Percentiles rank a stretch among this genome's conserved stretches.
phyloP scores from a whole-genome alignment of 192 early-diverging fungal species.

The Entophlyctis helioformis region DNA sequence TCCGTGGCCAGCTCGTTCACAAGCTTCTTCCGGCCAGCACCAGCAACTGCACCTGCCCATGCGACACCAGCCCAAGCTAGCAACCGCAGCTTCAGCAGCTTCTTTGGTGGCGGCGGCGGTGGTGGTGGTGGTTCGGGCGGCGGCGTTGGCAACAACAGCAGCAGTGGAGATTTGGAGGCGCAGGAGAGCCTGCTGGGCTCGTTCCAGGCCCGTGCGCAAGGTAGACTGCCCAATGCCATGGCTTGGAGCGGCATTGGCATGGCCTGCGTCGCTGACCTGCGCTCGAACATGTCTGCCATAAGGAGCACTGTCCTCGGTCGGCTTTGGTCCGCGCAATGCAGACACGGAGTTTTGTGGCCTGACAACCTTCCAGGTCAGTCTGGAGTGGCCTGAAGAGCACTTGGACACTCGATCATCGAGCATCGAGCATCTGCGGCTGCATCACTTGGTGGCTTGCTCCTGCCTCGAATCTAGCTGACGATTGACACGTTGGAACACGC shows the following conservation, averaged over 20 bases:
- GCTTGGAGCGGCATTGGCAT: neutral
- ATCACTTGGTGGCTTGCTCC: no score
- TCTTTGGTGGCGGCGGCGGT: neutral
- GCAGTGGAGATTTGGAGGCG: slow-evolving; percentile 10
- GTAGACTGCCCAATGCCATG: neutral
- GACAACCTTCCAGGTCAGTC: slow-evolving; percentile 22
- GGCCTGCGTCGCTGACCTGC: no score
- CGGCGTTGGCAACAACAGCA: neutral
- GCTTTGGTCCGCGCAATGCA: slow-evolving; percentile 9
- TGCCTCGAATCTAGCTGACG: no score
- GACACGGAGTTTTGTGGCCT: slow-evolving; percentile 30
- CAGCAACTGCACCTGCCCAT: no score
- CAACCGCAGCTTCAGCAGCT: no score
- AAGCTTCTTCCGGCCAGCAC: no score
- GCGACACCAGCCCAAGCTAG: no score
- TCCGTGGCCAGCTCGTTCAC: neutral
- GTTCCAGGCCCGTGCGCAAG: slow-evolving; percentile 23
- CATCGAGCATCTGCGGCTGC: neutral
- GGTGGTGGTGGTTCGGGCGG: no score
- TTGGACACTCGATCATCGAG: neutral
- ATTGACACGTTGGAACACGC: neutral
- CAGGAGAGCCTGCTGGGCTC: slow-evolving; percentile 18
- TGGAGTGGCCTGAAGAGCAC: neutral
- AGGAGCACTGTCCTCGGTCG: slow-evolving; percentile 20
- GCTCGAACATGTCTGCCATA: no score